Evolutionary conservation across 768 basidiomycete species (phyloP).

Genomic region (Exsudoporus frostii): DNA sequence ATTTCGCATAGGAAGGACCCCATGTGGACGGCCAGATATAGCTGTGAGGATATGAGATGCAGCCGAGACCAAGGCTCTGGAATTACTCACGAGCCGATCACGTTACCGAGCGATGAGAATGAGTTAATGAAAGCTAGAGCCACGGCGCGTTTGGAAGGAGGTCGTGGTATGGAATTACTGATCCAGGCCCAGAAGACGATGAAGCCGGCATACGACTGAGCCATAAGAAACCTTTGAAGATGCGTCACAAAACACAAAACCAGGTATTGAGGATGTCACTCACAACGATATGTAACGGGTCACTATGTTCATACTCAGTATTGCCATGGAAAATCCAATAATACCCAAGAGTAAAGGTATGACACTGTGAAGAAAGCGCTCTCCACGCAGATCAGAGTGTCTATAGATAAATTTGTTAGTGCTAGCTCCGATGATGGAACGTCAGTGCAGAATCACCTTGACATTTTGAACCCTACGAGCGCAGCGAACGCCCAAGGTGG

Average conservation of each 20-base stretch:
- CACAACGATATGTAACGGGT: slow-evolving; percentile 67
- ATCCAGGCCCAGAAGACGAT: slow-evolving; percentile 59
- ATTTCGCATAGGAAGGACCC: slow-evolving; percentile 68
- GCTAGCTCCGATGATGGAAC: not conserved
- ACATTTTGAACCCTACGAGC: slow-evolving; percentile 49
- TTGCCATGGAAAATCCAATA: slow-evolving; percentile 64
- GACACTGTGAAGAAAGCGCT: slow-evolving; percentile 69
- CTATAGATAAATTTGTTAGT: slow-evolving; percentile 29
- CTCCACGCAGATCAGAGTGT: slow-evolving; percentile 67
- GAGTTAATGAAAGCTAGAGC: slow-evolving; percentile 81
- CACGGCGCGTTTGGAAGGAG: slow-evolving; percentile 86
- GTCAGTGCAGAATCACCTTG: slow-evolving; percentile 38
- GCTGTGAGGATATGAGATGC: slow-evolving; percentile 29
- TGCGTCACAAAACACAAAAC: not conserved
- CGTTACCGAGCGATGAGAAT: slow-evolving; percentile 79
- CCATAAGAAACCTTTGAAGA: slow-evolving; percentile 64
- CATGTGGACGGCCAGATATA: slow-evolving; percentile 67
- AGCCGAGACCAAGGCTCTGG: not conserved
- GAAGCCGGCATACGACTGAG: slow-evolving; percentile 70
- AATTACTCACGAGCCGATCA: slow-evolving; percentile 69
- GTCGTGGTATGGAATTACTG: slow-evolving; percentile 63
- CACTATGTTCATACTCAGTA: slow-evolving; percentile 57
- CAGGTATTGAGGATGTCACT: slow-evolving; percentile 14
- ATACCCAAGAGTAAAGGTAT: slow-evolving; percentile 55
- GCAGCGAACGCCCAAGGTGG: slow-evolving; percentile 65